A percentile compares a stretch with the other conserved stretches of the same genome.
These are phyloP conservation scores for Neonectria hederae DNA, from an alignment of 2,329 filamentous ascomycete genomes.

Conservation along the genomic window DNA sequence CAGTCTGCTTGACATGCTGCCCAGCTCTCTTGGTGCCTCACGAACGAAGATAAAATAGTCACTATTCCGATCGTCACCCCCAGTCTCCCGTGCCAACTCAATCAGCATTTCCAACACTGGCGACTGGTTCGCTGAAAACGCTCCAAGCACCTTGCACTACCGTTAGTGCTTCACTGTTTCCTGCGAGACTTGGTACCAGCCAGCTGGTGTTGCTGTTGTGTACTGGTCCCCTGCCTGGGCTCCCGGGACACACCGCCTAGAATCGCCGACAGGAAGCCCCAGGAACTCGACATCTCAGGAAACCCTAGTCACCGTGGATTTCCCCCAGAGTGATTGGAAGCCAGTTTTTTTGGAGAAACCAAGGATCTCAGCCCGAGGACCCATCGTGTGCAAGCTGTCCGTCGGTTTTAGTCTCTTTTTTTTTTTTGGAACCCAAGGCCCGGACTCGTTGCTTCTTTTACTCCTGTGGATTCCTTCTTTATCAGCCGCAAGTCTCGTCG, in stretches of 20 bases:
- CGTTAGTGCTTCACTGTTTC: slow-evolving; percentile 41
- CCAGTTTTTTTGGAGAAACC: slow-evolving; percentile 41
- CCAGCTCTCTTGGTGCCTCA: slow-evolving; percentile 42
- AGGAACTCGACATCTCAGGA: slow-evolving; percentile 43
- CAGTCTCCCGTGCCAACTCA: slow-evolving; percentile 35
- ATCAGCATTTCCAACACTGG: slow-evolving; percentile 35
- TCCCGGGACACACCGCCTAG: slow-evolving; percentile 44
- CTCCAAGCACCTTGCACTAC: slow-evolving; percentile 38
- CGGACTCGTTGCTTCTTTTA: slow-evolving; percentile 37
- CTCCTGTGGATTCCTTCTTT: slow-evolving; percentile 43
- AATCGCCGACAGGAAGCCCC: slow-evolving; percentile 39
- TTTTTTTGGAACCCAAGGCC: slow-evolving; percentile 41
- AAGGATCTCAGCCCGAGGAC: slow-evolving; percentile 45
- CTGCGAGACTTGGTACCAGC: slow-evolving; percentile 37
- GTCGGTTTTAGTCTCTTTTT: slow-evolving; percentile 41
- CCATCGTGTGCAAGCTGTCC: slow-evolving; percentile 44
- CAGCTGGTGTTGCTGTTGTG: slow-evolving; percentile 39
- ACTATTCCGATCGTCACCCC: slow-evolving; percentile 38
- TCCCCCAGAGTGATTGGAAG: slow-evolving; percentile 41
- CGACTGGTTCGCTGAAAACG: slow-evolving; percentile 42
- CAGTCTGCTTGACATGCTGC: slow-evolving; percentile 41
- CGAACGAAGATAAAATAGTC: slow-evolving; percentile 45
- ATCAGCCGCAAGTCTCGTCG: slow-evolving; percentile 44
- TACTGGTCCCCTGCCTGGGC: slow-evolving; percentile 41
- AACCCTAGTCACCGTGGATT: slow-evolving; percentile 44